These are phyloP conservation scores for Apiotrichum sp. DNA, from an alignment of 1,284 basidiomycete species.

Conservation along the genomic window DNA sequence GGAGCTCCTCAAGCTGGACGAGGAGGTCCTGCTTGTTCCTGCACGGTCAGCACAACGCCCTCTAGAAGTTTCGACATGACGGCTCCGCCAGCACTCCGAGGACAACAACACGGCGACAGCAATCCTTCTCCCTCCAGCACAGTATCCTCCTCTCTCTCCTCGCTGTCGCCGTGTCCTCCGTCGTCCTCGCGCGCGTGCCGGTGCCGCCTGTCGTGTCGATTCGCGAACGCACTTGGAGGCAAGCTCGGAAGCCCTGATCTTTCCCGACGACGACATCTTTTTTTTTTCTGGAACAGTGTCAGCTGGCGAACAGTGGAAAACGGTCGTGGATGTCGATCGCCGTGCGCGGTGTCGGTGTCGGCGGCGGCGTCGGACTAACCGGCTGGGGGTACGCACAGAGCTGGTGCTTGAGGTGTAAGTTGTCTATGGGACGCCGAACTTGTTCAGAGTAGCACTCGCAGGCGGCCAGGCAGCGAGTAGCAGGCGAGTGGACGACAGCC, in stretches of 20 bases:
- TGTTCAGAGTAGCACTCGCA: not conserved
- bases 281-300: conserved; percentile 4
- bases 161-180: not conserved
- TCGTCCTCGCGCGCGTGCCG: no score
- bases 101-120: no score
- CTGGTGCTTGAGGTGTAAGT: conserved; percentile 3
- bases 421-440: not conserved
- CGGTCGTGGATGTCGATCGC: not conserved
- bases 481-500: not conserved
- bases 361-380: not conserved
- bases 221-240: conserved; percentile 64
- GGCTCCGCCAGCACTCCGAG: not conserved
- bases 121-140: no score
- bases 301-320: not conserved
- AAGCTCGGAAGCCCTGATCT: conserved; percentile 96
- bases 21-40: conserved; percentile 91
- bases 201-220: no score
- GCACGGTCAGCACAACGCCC: not conserved
- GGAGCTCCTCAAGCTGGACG: conserved; percentile 92
- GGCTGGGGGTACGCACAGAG: conserved; percentile 1
- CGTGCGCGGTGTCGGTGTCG: not conserved
- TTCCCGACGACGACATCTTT: conserved; percentile 44
- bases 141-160: not conserved
- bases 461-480: not conserved
- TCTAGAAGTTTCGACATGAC: not conserved